phyloP scores from a whole-genome alignment of 2,329 filamentous ascomycete species.

The Talaromyces piceae region DNA sequence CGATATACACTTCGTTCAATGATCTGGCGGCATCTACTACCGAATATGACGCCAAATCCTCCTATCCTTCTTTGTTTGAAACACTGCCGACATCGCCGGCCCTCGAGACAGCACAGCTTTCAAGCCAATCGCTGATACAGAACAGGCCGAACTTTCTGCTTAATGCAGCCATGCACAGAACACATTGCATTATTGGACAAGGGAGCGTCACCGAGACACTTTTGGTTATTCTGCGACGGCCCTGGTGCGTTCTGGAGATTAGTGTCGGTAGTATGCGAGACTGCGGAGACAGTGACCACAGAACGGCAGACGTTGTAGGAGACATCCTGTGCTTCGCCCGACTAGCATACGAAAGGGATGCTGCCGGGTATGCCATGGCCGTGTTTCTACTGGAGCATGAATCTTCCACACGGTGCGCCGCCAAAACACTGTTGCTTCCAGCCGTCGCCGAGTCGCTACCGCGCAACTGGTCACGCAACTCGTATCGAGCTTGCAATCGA shows the following conservation, averaged over 20 bases:
- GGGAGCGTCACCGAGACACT: conserved; percentile 2
- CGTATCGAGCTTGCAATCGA: conserved; percentile 4
- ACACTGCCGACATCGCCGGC: not conserved
- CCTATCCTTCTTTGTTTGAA: not conserved
- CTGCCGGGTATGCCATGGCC: conserved; percentile 3
- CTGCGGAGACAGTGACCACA: not conserved
- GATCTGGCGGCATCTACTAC: not conserved
- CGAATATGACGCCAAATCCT: not conserved
- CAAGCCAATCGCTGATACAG: not conserved
- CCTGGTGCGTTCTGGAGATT: conserved; percentile 12
- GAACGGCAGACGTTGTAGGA: not conserved
- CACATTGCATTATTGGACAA: conserved; percentile 11
- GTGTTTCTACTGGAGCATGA: conserved; percentile 9
- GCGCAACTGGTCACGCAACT: not conserved
- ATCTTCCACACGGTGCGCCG: not conserved
- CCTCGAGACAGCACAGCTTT: not conserved
- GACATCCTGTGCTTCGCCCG: conserved; percentile 2
- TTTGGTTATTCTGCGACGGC: conserved; percentile 4
- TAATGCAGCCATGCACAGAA: conserved; percentile 5
- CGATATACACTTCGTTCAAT: conserved; percentile 6
- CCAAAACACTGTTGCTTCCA: not conserved
- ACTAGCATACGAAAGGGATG: conserved; percentile 4
- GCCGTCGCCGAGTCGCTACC: not conserved
- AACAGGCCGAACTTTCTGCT: conserved; percentile 9
- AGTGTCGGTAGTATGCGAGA: conserved; percentile 1